Percentiles rank a stretch among this genome's conserved stretches.
These are phyloP conservation scores for Phaeophleospora eucalypticola DNA, from an alignment of 2,329 filamentous ascomycete species.

Conservation along the genomic window DNA sequence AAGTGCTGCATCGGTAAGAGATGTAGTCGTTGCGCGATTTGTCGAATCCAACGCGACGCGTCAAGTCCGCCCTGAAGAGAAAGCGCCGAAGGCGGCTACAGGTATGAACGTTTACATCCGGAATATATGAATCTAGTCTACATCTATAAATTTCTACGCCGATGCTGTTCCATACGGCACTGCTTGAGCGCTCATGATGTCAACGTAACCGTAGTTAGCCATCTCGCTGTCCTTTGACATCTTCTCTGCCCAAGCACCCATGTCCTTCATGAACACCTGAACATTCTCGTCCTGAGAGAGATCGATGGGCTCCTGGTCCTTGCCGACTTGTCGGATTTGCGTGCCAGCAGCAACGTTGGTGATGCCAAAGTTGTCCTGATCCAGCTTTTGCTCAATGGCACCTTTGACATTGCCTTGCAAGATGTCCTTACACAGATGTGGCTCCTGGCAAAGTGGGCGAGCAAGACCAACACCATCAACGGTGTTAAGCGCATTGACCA, in stretches of 20 bases:
- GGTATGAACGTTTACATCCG: neutral
- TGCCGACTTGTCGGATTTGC: constrained; percentile 52
- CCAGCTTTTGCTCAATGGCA: constrained; percentile 42
- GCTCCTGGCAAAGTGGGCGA: constrained; percentile 52
- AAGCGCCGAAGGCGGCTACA: constrained; percentile 2
- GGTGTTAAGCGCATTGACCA: constrained; percentile 54
- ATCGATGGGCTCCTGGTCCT: constrained; percentile 52
- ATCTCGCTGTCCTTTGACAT: constrained; percentile 23
- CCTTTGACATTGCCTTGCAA: constrained; percentile 45
- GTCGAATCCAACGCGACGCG: no score
- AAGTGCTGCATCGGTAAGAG: no score
- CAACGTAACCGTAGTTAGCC: constrained; percentile 30
- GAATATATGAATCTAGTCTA: neutral
- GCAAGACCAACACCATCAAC: constrained; percentile 60
- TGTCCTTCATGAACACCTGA: constrained; percentile 47
- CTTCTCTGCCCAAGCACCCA: constrained; percentile 39
- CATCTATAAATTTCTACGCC: neutral
- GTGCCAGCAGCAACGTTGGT: constrained; percentile 46
- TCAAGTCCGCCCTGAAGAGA: no score
- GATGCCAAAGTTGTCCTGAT: constrained; percentile 51
- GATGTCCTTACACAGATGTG: constrained; percentile 43
- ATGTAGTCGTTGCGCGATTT: no score
- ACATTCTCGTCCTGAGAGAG: constrained; percentile 46
- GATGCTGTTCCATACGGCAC: constrained; percentile 36
- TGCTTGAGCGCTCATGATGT: constrained; percentile 36